Evolutionary conservation across 352 stramenopile genomes (phyloP).

Genomic region (Pythium phragmitis): DNA sequence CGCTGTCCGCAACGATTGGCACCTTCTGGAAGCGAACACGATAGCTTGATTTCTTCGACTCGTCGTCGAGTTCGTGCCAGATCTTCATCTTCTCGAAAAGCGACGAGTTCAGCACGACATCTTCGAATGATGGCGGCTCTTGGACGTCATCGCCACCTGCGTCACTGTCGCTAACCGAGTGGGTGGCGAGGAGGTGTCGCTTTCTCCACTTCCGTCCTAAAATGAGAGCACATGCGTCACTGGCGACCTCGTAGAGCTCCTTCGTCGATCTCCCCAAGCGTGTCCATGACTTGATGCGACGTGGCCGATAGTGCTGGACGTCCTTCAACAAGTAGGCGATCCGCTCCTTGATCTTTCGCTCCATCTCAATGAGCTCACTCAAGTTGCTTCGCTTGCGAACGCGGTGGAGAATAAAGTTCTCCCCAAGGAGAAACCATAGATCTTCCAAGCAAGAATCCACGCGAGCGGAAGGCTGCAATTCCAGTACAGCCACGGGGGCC

Average conservation of each 20-base stretch:
- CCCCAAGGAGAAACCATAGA: conserved; percentile 71
- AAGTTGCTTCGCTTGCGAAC: conserved; percentile 61
- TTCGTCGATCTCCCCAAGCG: conserved; percentile 67
- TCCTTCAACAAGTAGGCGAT: conserved; percentile 61
- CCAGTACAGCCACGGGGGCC: conserved; percentile 15
- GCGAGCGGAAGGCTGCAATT: neutral
- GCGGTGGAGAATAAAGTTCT: conserved; percentile 66
- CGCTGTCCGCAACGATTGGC: too few species aligned
- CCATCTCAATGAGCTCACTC: conserved; percentile 56
- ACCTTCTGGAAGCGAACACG: neutral
- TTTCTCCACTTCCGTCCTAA: conserved; percentile 41
- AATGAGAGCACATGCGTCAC: conserved; percentile 55
- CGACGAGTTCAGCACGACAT: conserved; percentile 38
- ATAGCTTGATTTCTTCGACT: conserved; percentile 22
- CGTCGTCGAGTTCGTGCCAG: conserved; percentile 38
- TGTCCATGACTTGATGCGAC: conserved; percentile 66
- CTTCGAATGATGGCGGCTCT: conserved; percentile 34
- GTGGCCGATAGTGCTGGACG: conserved; percentile 55
- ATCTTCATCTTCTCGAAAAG: conserved; percentile 61
- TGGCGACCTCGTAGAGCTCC: conserved; percentile 62
- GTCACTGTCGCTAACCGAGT: neutral
- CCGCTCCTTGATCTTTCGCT: conserved; percentile 53
- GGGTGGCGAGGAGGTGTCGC: neutral
- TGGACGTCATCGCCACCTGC: neutral
- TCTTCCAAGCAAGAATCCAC: conserved; percentile 35